These are phyloP conservation scores for Oryza nivara DNA, from an alignment of 176 grass and related monocot genomes.

Conservation along the genomic window DNA sequence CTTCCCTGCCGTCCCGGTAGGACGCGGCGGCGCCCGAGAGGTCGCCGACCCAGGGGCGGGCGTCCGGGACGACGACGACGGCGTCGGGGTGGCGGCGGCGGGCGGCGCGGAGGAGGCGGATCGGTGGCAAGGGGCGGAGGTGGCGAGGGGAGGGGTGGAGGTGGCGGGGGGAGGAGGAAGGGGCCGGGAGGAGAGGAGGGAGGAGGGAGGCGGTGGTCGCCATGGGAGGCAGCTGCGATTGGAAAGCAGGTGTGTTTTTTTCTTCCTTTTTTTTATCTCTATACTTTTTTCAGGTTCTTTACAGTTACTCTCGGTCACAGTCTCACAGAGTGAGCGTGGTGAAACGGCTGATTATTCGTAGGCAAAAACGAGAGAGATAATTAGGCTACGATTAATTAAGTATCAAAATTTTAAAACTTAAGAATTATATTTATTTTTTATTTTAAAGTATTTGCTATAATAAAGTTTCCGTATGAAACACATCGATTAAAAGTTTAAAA, in stretches of 20 bases:
- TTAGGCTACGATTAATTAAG: too few relatives aligned
- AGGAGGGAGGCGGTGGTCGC: constrained; percentile 48
- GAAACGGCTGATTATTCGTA: too few relatives aligned
- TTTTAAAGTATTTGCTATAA: too few relatives aligned
- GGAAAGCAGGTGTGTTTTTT: neutral
- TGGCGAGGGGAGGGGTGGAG: constrained; percentile 25
- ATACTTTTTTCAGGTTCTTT: neutral
- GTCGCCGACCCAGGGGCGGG: constrained; percentile 71
- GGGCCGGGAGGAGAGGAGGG: constrained; percentile 20
- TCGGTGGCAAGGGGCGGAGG: constrained; percentile 15
- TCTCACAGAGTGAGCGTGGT: neutral
- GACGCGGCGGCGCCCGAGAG: constrained; percentile 49
- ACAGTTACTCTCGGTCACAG: neutral
- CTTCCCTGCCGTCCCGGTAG: constrained; percentile 40
- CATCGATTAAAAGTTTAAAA: too few relatives aligned
- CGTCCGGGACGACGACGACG: constrained; percentile 63
- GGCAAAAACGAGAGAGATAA: too few relatives aligned
- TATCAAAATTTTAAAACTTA: too few relatives aligned
- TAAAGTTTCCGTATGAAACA: too few relatives aligned
- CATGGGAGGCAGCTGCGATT: constrained; percentile 36
- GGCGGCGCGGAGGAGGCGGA: constrained; percentile 46
- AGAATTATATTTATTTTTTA: too few relatives aligned
- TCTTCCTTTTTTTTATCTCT: neutral
- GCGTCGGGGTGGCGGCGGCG: constrained; percentile 55
- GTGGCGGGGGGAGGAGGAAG: neutral